Base-by-base conservation (phyloP, 2,329 filamentous ascomycete genomes). In the Colletotrichum caudatum region DNA sequence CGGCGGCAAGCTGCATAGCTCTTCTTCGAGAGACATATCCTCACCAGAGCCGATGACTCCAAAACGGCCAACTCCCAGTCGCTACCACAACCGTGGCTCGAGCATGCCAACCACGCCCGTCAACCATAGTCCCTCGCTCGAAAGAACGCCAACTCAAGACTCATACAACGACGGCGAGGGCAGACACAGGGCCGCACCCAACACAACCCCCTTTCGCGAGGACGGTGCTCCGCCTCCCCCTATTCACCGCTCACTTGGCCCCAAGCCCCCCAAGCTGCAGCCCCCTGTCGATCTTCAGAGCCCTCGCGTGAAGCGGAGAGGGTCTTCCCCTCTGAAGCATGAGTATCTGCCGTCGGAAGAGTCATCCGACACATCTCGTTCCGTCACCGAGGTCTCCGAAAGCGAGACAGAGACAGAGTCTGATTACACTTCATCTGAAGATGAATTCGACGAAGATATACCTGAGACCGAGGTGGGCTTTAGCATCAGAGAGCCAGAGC, bases 271-370 rank as follows among this genome's bases (percentile, higher is more conserved):
- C 74, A 79, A 60, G 64, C 70, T 71, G 20, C 83, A 77, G 81
- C 85, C 79, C 75, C 90, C 80, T 78, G 84, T 78, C 77, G 91
- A 83, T 76, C 80, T 76, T 78, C 82, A 78, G 76, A 80, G 76
- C 75, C 80, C 79, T 74, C 86, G 80, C 80, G 74, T 89, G 29
- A 89, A 92, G 78, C 90, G 95, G 56, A 90, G 94, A 23, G 92
- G 91, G 1, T 98, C 96, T 0, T 99, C 96, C 1, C 96, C 96
- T 0, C 85, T 99, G 61, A 99, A 99, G 83, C 95, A 98, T 78
- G 95, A 99, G 82, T 99, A 98, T 77, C 92, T 95, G 74, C 95
- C 95, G 18, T 98, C 96, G 1, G 89, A 91, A 62, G 81, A 85
- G 59, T 90, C 88, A 0, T 91, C 89, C 0, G 83, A 89, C 8